These are phyloP conservation scores for Exophiala lecanii-corni DNA, from an alignment of 2,329 filamentous ascomycete genomes.

Conservation along the genomic window DNA sequence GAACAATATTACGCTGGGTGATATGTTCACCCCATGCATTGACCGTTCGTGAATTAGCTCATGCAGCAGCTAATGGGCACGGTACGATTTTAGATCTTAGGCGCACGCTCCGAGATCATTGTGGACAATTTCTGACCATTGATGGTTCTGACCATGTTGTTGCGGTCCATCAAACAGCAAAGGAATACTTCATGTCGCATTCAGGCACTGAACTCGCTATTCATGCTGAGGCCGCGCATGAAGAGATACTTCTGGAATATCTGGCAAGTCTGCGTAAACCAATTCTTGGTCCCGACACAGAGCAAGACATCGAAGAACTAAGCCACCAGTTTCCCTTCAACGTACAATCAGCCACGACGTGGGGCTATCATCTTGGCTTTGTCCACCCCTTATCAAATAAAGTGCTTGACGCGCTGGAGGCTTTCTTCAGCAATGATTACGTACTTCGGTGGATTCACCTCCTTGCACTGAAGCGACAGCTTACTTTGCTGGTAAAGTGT, in stretches of 20 bases:
- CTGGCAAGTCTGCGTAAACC: constrained; percentile 4
- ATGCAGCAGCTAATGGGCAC: constrained; percentile 26
- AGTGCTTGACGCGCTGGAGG: constrained; percentile 6
- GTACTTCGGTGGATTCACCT: constrained; percentile 35
- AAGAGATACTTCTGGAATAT: constrained; percentile 4
- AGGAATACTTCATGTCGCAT: constrained; percentile 21
- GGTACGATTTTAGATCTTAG: constrained; percentile 22
- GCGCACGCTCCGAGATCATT: constrained; percentile 26
- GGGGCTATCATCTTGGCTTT: constrained; percentile 19
- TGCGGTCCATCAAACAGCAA: constrained; percentile 30
- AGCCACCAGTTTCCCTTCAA: constrained; percentile 7
- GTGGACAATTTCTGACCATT: constrained; percentile 29
- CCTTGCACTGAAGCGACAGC: constrained; percentile 25
- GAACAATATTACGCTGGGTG: constrained; percentile 28
- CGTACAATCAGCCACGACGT: constrained; percentile 18
- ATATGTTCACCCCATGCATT: constrained; percentile 26
- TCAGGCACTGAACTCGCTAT: constrained; percentile 1
- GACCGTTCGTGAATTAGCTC: constrained; percentile 26
- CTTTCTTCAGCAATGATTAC: constrained; percentile 14
- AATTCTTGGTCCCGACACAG: background rate
- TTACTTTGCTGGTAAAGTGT: constrained; percentile 29
- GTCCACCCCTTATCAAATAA: background rate
- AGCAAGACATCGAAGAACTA: background rate
- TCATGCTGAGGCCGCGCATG: constrained; percentile 6
- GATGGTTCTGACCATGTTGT: constrained; percentile 21